A percentile compares a stretch with the other conserved stretches of the same genome.
These are phyloP conservation scores for Kockiozyma suomiensis DNA, from an alignment of 805 yeast species.

Conservation along the genomic window DNA sequence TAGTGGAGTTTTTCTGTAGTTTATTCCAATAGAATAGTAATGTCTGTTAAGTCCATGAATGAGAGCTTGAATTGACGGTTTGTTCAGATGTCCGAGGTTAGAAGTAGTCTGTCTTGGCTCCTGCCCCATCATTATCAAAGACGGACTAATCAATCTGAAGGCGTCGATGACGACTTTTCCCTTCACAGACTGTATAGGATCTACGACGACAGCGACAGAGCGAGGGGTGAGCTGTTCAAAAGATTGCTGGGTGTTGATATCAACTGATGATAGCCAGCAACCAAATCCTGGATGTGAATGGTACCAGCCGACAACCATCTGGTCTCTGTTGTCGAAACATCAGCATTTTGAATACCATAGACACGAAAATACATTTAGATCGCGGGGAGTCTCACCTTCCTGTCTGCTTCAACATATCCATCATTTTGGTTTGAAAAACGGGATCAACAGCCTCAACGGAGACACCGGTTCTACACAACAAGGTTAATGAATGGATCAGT, in stretches of 20 bases:
- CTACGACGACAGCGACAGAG: slow-evolving; percentile 98
- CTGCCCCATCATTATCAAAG: slow-evolving; percentile 88
- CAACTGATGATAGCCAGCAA: slow-evolving; percentile 98
- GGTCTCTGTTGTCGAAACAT: slow-evolving; percentile 60
- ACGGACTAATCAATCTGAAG: slow-evolving; percentile 87
- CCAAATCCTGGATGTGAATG: slow-evolving; percentile 99
- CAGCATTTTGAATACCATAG: too few relatives aligned
- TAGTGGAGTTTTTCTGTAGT: slow-evolving; percentile 85
- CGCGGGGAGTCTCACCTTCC: slow-evolving; percentile 49
- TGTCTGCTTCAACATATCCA: slow-evolving; percentile 98
- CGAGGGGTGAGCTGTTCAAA: slow-evolving; percentile 94
- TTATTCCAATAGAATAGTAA: slow-evolving; percentile 92
- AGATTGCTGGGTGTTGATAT: slow-evolving; percentile 96
- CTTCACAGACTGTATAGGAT: slow-evolving; percentile 97
- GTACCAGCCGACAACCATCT: slow-evolving; percentile 99
- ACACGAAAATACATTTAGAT: background rate
- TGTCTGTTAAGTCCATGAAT: slow-evolving; percentile 97
- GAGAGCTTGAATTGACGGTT: slow-evolving; percentile 94
- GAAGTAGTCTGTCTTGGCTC: slow-evolving; percentile 98
- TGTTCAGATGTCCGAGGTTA: slow-evolving; percentile 90
- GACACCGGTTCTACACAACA: slow-evolving; percentile 79
- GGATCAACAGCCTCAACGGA: slow-evolving; percentile 99
- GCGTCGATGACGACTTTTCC: slow-evolving; percentile 99
- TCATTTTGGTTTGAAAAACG: slow-evolving; percentile 97
- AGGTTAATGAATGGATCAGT: background rate